These are phyloP conservation scores for Trichoderma orchidacearum DNA, from an alignment of 495 filamentous ascomycete genomes.

Conservation along the genomic window DNA sequence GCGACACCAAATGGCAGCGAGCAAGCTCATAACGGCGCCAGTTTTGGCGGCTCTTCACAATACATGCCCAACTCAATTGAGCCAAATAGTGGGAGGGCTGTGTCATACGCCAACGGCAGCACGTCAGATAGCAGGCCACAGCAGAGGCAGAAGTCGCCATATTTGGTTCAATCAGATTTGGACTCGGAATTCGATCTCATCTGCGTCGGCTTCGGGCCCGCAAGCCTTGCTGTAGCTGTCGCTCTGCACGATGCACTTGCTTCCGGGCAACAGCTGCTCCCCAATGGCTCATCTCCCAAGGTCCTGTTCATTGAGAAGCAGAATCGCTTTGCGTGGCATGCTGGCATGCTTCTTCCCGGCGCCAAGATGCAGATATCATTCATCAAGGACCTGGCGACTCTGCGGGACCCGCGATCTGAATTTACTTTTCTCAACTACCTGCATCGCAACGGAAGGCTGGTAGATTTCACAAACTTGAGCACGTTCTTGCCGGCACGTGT, in stretches of 20 bases:
- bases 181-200: conserved; percentile 65
- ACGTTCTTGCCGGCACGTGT: conserved; percentile 78
- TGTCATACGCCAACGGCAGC: conserved; percentile 5
- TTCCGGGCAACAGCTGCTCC: conserved; percentile 17
- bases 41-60: not conserved
- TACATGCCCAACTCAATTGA: not conserved
- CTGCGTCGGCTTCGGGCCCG: conserved; percentile 88
- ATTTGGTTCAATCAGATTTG: conserved; percentile 20
- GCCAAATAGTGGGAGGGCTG: conserved; percentile 7
- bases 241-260: conserved; percentile 64
- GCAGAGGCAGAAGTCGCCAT: conserved; percentile 12
- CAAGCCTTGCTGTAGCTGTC: conserved; percentile 83
- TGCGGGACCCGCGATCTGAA: conserved; percentile 73
- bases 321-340: conserved; percentile 74
- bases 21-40: not conserved
- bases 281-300: conserved; percentile 34
- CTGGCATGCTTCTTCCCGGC: conserved; percentile 85
- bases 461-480: conserved; percentile 78
- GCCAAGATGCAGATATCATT: conserved; percentile 97
- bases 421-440: conserved; percentile 97
- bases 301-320: conserved; percentile 82
- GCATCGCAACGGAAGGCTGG: conserved; percentile 59
- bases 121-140: conserved; percentile 2
- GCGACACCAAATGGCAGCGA: not conserved
- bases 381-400: conserved; percentile 86